Conservation (phyloP, 2,329 filamentous ascomycete species). For the Trichoderma sp. region DNA sequence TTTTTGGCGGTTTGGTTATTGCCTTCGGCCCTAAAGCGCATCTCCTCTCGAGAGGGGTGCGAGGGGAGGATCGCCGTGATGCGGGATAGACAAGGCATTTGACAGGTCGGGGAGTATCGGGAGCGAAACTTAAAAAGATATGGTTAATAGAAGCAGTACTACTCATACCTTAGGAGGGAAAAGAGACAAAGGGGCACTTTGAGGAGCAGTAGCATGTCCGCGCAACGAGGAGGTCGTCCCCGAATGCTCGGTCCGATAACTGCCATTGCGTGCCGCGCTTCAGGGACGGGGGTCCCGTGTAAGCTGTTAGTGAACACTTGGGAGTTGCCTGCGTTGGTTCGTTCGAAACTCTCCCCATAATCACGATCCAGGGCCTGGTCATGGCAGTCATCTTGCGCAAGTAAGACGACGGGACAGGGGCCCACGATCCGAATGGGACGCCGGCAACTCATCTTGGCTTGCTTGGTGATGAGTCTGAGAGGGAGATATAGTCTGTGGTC, state of each 20-base stretch:
- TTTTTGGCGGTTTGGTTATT: background rate
- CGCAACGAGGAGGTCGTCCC: background rate
- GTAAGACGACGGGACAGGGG: background rate
- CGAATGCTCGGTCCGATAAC: conserved; percentile 20
- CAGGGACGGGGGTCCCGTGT: background rate
- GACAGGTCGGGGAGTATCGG: conserved; percentile 17
- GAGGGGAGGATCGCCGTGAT: background rate
- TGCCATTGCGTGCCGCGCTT: background rate
- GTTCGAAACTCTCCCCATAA: background rate
- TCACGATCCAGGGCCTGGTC: background rate
- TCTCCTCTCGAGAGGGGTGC: background rate
- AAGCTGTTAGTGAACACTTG: background rate
- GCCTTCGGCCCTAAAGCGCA: background rate
- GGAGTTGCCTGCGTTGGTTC: background rate
- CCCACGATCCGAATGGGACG: background rate
- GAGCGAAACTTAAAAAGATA: background rate
- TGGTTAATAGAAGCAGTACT: background rate
- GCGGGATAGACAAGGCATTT: background rate
- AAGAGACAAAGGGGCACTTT: too few relatives aligned
- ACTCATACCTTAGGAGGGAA: too few relatives aligned
- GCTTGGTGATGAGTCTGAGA: background rate
- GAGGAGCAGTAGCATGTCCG: background rate
- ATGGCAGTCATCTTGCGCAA: background rate
- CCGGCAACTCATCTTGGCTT: background rate
- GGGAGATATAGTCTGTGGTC: background rate